Evolutionary conservation across 2,329 filamentous ascomycete genomes (phyloP).

Genomic region (Zasmidium citrigriseum): DNA sequence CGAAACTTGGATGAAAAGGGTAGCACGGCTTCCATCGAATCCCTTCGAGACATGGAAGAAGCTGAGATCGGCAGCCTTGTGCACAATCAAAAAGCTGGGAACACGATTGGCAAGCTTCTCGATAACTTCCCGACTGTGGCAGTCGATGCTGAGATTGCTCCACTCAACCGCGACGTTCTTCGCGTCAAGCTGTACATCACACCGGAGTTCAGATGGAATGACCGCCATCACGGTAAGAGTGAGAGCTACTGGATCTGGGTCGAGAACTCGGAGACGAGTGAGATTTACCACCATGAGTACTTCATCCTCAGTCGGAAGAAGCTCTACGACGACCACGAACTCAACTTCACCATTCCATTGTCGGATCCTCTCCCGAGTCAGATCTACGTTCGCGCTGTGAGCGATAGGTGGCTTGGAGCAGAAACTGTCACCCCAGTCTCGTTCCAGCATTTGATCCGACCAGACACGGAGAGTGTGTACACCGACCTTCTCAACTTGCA

Average conservation of each 20-base stretch:
- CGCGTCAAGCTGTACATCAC: conserved; percentile 85
- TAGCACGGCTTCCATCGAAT: conserved; percentile 71
- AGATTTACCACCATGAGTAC: conserved; percentile 97
- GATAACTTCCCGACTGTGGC: conserved; percentile 90
- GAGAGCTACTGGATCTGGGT: conserved; percentile 99
- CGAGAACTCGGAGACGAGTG: conserved; percentile 94
- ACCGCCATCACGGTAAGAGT: conserved; percentile 86
- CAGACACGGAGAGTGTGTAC: conserved; percentile 96
- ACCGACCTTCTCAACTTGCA: conserved; percentile 92
- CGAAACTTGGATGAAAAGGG: conserved; percentile 84
- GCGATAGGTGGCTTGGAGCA: conserved; percentile 93
- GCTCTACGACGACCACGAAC: conserved; percentile 91
- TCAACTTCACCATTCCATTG: conserved; percentile 95
- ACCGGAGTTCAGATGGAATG: conserved; percentile 93
- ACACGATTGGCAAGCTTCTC: conserved; percentile 75
- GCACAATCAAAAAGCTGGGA: conserved; percentile 86
- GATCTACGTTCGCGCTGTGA: conserved; percentile 93
- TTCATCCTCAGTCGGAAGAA: conserved; percentile 91
- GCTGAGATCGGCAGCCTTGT: conserved; percentile 88
- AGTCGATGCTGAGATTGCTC: conserved; percentile 91
- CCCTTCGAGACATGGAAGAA: conserved; percentile 87
- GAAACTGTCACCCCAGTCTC: conserved; percentile 95
- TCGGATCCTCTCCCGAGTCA: conserved; percentile 91
- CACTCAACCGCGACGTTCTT: conserved; percentile 89
- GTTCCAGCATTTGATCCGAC: conserved; percentile 95